Base-by-base conservation (phyloP, 108 stramenopile genomes). In the Skeletonema menzelii region DNA sequence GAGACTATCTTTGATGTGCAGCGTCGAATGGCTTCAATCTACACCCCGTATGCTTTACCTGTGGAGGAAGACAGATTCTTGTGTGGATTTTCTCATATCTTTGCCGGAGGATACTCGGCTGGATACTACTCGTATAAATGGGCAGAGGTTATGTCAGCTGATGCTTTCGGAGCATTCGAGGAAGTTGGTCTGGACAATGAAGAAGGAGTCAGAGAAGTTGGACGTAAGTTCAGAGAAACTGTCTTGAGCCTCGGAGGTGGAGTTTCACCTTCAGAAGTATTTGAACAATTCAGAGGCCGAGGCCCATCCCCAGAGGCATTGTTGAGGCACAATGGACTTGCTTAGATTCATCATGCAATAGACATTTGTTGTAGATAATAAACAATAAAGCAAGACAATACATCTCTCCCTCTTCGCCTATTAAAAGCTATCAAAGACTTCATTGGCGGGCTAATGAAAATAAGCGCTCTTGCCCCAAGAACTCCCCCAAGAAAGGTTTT, bases 121-220 rank as follows among this genome's bases (percentile, higher is more conserved):
- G 97, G 98, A 20, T 99, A 99, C 76, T 99, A 99, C 72, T 80
- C 76, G 13, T 97, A 97, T 88, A 97, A 96, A 73, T 99, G 96
- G 96, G 98, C 99, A 7, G 97, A 98, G 85, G 91, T 99, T 22
- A 97, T 99, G 97, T 82, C 84, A 60, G 97, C 98, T 2, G 98
- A 99, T 79, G 99, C 98, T 11, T 99, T 98, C 75, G 94, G 88
- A 26, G 98, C 97, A 14, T 98, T 99, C 73, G 97, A 99, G 69
- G 99, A 99, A 63, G 97, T 90, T 42, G 98, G 98, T 34, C 83
- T 98, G 34, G 98, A 98, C 63, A 95, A 98, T 60, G 94, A 98
- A 76, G 95, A 95, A 68, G 94, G 75, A 35, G 89, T 98, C 19
- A 77, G 76, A 55, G 76, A 76, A 27, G 88, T 97, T 40, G 97